Percentiles rank a stretch among this genome's conserved stretches.
Evolutionary conservation across 1,139 yeast genomes (phyloP).

Genomic region (Kazachstania sp.): DNA sequence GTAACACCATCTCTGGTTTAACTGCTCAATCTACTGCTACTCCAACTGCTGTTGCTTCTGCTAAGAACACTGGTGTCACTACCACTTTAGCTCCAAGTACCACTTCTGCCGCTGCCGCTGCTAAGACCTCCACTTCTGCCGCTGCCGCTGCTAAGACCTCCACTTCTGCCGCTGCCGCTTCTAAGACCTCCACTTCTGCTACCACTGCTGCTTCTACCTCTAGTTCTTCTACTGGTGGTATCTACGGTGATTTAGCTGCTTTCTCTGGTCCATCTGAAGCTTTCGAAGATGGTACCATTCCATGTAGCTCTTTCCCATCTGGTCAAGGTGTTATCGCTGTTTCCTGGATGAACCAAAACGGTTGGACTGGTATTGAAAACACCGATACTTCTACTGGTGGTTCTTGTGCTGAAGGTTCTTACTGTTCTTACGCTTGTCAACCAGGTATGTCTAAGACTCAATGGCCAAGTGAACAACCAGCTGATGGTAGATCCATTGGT

Average conservation of each 20-base stretch:
- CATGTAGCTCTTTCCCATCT: conserved; percentile 54
- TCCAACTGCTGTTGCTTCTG: conserved; percentile 9
- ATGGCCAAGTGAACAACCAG: conserved; percentile 70
- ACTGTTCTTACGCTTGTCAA: conserved; percentile 82
- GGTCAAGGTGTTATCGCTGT: conserved; percentile 69
- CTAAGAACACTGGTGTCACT: conserved; percentile 19
- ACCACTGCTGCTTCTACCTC: conserved; percentile 32
- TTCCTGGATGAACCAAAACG: conserved; percentile 54
- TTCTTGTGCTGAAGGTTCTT: conserved; percentile 61
- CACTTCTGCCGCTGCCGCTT: too few species aligned
- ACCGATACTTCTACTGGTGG: conserved; percentile 57
- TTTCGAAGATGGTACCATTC: conserved; percentile 56
- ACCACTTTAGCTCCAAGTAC: conserved; percentile 24
- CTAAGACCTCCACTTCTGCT: too few species aligned
- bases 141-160: too few species aligned
- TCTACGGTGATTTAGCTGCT: conserved; percentile 48
- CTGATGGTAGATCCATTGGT: conserved; percentile 70
- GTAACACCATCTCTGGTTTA: conserved; percentile 36
- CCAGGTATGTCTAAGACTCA: conserved; percentile 88
- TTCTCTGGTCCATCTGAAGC: conserved; percentile 44
- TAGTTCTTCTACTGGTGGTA: conserved; percentile 31
- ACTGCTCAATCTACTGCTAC: conserved; percentile 6
- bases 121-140: conserved; percentile 28
- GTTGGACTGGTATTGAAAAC: conserved; percentile 64
- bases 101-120: conserved; percentile 16